phyloP scores from a whole-genome alignment of 257 asterid species.

The Nicotiana tabacum region DNA sequence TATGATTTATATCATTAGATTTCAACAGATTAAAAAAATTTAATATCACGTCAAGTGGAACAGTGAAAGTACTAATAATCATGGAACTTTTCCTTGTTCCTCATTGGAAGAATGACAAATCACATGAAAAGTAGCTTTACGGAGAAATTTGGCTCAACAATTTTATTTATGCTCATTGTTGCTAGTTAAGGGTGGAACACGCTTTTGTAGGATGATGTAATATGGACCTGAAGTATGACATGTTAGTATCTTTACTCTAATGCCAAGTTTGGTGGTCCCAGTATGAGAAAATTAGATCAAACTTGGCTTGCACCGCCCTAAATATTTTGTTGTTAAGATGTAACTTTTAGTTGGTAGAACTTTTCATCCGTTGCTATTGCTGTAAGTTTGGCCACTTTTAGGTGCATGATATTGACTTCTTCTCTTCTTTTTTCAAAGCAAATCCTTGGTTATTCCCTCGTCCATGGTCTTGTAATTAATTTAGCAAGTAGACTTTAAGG shows the following conservation, averaged over 20 bases:
- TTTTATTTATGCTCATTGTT: background rate
- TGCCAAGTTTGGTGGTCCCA: constrained; percentile 1
- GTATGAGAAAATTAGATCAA: background rate
- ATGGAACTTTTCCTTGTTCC: background rate
- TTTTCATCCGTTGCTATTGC: background rate
- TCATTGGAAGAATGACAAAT: background rate
- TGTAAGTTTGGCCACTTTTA: background rate
- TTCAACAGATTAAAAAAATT: too few relatives aligned
- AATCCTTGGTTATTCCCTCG: background rate
- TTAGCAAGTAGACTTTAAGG: background rate
- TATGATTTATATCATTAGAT: too few relatives aligned
- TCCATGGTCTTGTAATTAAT: background rate
- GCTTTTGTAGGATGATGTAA: background rate
- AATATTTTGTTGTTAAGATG: background rate
- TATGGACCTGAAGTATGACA: background rate
- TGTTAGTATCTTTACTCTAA: background rate
- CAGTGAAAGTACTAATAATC: background rate
- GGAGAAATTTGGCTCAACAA: background rate
- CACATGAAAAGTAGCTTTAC: background rate
- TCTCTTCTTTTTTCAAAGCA: background rate
- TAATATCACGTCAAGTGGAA: too few relatives aligned
- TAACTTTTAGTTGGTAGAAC: background rate
- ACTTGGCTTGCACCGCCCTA: background rate
- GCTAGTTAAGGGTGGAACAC: background rate
- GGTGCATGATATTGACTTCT: background rate